These are phyloP conservation scores for Rosa multiflora DNA, from an alignment of 306 rosid genomes.

Conservation along the genomic window DNA sequence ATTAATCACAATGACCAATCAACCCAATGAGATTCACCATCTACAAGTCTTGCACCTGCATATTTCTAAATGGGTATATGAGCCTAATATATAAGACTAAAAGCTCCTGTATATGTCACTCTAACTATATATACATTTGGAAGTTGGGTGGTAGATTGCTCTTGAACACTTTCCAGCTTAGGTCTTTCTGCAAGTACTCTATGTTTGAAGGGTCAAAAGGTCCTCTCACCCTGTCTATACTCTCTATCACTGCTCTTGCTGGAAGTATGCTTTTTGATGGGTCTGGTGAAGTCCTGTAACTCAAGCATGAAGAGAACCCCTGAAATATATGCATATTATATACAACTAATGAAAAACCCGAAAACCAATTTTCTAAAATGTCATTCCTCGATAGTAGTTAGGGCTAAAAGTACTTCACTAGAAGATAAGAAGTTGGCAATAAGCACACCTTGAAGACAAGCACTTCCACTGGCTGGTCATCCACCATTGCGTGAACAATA, in stretches of 20 bases:
- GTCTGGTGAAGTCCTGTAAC: slow-evolving; percentile 65
- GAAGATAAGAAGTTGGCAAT: not conserved
- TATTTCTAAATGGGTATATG: not conserved
- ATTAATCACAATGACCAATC: no score
- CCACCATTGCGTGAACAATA: slow-evolving; percentile 66
- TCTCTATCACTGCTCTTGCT: slow-evolving; percentile 60
- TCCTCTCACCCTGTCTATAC: slow-evolving; percentile 72
- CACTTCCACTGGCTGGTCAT: slow-evolving; percentile 57
- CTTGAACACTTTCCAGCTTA: slow-evolving; percentile 71
- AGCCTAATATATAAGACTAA: not conserved
- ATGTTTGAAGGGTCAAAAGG: slow-evolving; percentile 85
- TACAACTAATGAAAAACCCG: not conserved
- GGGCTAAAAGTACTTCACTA: not conserved
- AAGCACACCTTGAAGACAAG: slow-evolving; percentile 76
- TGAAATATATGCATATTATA: slow-evolving; percentile 26
- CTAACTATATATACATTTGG: not conserved
- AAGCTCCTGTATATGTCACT: not conserved
- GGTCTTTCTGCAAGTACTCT: slow-evolving; percentile 53
- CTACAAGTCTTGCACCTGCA: not conserved
- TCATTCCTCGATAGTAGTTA: not conserved
- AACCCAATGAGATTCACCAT: not conserved
- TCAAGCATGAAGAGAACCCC: slow-evolving; percentile 89
- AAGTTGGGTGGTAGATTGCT: slow-evolving; percentile 24
- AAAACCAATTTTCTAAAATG: no score
- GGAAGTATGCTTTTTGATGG: slow-evolving; percentile 80